These are phyloP conservation scores for Irpex rosettiformis DNA, from an alignment of 1,284 basidiomycete genomes.

Conservation along the genomic window DNA sequence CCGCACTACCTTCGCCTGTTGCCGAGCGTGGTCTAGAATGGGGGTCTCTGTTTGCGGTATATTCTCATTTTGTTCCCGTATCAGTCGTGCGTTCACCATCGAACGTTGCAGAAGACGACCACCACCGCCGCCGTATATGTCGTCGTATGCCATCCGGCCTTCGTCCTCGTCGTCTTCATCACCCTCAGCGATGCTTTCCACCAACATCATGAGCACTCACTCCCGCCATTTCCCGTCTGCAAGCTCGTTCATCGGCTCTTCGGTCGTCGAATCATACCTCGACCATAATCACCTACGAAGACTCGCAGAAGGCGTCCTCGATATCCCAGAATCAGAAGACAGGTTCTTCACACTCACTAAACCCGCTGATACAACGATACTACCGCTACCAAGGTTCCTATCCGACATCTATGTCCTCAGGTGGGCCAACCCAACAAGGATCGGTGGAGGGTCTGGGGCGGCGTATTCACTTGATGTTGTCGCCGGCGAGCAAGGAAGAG, in stretches of 20 bases:
- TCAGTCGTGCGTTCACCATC: constrained; percentile 1
- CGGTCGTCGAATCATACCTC: constrained; percentile 10
- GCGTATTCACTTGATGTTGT: constrained; percentile 16
- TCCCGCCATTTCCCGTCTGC: not conserved
- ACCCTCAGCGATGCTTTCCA: not conserved
- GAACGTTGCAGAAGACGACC: constrained; percentile 1
- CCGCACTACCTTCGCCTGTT: not conserved
- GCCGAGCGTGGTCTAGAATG: not conserved
- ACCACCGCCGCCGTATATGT: not conserved
- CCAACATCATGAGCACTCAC: not conserved
- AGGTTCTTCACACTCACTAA: constrained; percentile 15
- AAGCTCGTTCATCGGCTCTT: not conserved
- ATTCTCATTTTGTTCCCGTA: constrained; percentile 4
- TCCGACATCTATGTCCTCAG: constrained; percentile 12
- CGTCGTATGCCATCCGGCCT: not conserved
- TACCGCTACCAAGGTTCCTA: constrained; percentile 9
- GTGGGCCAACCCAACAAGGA: constrained; percentile 16
- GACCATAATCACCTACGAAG: constrained; percentile 10
- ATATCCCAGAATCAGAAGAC: constrained; percentile 15
- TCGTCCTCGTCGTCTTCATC: not conserved
- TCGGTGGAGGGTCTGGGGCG: constrained; percentile 13
- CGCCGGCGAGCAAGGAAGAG: constrained; percentile 10
- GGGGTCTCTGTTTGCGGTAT: constrained; percentile 2
- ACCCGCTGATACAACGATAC: constrained; percentile 10
- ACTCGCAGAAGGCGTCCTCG: constrained; percentile 14